Evolutionary conservation across 805 yeast species (phyloP), one percentile per base, ranked within the genome.

Genomic region (Kodamaea laetipori): DNA sequence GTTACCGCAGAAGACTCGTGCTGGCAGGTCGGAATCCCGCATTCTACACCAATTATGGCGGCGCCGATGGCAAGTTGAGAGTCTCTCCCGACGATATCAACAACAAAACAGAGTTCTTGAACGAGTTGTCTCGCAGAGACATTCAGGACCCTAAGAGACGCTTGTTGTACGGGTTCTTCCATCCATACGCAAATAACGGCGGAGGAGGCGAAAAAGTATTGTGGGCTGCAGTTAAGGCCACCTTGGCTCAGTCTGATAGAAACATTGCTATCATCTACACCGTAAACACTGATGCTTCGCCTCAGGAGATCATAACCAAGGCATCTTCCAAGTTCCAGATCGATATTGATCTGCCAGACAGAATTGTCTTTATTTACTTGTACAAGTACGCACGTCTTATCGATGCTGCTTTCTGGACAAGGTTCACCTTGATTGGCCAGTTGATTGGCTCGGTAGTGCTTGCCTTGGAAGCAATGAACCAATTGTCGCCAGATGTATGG

Each of bases 121-220:
- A 51, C 6, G 52, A 47, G 12, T 60, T 63, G 67, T 52, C 49
- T 36, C 58, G 61, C 6, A 55, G 74, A 28, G 67, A 59, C 40
- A 60, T 61, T 2, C 49, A 56, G 2, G 78, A 74, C 52, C 61
- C 66, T 1, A 45, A 51, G 11, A 57, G 86, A 19, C 61, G 56
- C 31, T 52, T 73, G 7, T 62, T 88, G 8, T 84, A 71, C 59
- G 99, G 98, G 4, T 90, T 86, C 57, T 90, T 94, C 69, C 99
- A 94, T 65, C 99, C 99, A 0, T 86, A 84, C 55, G 90, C 97
- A 50, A 87, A 86, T 60, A 95, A 96, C 30, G 96, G 95, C 36
- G 99, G 99, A 13, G 99, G 99, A 23, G 99, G 99, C 17, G 99
- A 94, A 60, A 79, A 92, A 44, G 99, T 94, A 0, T 69, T 94